A percentile compares a stretch with the other conserved stretches of the same genome.
Evolutionary conservation across 129 eudicot genomes (phyloP).

Genomic region (Tagetes patula): DNA sequence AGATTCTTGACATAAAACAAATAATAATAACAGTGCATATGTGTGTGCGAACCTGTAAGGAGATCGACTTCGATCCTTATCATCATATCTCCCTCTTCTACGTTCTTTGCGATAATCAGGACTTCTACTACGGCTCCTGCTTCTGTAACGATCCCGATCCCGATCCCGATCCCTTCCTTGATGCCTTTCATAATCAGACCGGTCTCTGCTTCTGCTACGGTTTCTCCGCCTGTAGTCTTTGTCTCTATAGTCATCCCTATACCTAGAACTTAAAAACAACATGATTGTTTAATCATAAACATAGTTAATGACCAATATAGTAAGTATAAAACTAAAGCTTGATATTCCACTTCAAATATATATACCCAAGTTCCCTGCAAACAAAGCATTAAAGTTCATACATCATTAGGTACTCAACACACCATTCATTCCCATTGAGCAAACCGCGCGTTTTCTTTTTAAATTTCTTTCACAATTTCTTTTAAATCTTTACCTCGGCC

Average conservation of each 20-base stretch:
- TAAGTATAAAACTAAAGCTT: neutral
- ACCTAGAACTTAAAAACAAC: conserved; percentile 35
- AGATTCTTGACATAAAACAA: neutral
- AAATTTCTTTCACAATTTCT: neutral
- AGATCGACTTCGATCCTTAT: conserved; percentile 71
- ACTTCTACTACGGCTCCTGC: conserved; percentile 71
- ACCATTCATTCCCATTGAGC: neutral
- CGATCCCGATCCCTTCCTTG: conserved; percentile 69
- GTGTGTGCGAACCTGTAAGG: conserved; percentile 48
- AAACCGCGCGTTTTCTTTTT: neutral
- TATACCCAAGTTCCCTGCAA: neutral
- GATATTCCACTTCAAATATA: neutral
- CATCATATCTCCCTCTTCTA: conserved; percentile 71
- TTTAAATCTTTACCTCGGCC: conserved; percentile 55
- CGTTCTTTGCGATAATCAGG: conserved; percentile 77
- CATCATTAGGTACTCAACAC: neutral
- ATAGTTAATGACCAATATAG: neutral
- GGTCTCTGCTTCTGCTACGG: conserved; percentile 86
- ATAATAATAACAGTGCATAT: neutral
- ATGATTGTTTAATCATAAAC: neutral
- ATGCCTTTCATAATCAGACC: conserved; percentile 55
- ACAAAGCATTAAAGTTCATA: neutral
- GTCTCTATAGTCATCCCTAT: conserved; percentile 65
- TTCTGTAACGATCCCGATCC: conserved; percentile 64
- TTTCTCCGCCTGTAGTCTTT: conserved; percentile 65